Evolutionary conservation across 2,329 filamentous ascomycete species (phyloP).

Genomic region (Colletotrichum tanaceti): DNA sequence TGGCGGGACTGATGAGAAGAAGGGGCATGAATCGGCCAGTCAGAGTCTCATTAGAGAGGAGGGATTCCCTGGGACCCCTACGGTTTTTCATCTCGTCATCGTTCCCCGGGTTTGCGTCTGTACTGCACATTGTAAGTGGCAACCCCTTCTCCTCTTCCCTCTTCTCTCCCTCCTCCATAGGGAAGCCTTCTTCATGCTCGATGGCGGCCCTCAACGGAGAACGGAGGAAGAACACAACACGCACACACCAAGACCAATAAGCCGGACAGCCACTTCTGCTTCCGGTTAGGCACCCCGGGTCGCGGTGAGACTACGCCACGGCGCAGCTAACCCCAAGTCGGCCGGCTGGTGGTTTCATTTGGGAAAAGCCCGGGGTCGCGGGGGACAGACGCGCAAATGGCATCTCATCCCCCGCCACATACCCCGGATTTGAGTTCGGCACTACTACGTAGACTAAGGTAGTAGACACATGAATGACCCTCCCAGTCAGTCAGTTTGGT

Average conservation of each 20-base stretch:
- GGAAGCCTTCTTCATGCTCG: background rate
- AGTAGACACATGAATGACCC: too few species aligned
- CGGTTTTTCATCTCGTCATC: too few species aligned
- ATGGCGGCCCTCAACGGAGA: background rate
- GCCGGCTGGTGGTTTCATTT: background rate
- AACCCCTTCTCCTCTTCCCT: too few species aligned
- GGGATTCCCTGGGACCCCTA: background rate
- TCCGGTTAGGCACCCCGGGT: conserved; percentile 13
- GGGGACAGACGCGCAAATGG: conserved; percentile 22
- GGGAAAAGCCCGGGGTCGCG: conserved; percentile 3
- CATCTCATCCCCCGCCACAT: conserved; percentile 17
- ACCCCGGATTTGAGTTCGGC: conserved; percentile 17
- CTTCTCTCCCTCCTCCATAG: background rate
- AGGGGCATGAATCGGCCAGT: too few species aligned
- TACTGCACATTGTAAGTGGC: too few species aligned
- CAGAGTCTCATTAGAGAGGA: too few species aligned
- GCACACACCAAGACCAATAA: too few species aligned
- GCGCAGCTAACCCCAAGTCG: background rate
- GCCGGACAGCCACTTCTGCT: conserved; percentile 12
- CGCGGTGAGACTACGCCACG: conserved; percentile 28
- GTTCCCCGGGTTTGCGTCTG: too few species aligned
- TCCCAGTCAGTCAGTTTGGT: conserved; percentile 14
- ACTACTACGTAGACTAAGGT: too few species aligned
- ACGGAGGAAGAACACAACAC: too few species aligned
- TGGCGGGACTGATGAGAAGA: too few species aligned